Evolutionary conservation across 78 protist genomes (phyloP), one percentile per base, ranked within the genome.

Genomic region (Dictyostelium brefeldianum): DNA sequence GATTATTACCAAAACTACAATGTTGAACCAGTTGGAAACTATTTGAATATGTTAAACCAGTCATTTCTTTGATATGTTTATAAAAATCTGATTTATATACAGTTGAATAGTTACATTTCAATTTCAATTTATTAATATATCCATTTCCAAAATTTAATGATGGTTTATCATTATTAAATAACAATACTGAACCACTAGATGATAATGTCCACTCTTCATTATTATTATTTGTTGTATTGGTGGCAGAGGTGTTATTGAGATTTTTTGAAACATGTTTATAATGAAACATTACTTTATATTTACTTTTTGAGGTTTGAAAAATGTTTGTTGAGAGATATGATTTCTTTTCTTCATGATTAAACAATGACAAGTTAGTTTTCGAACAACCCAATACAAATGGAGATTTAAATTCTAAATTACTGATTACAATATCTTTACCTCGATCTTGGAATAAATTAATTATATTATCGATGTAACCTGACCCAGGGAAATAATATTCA

Each of bases 391-490:
- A 64, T 27, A 64, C 29, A 7, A 79, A 59, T 79, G 84, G 73
- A 5, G 5, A 2, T 25, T 22, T 25, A 29, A 79, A 79, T 36
- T 79, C 84, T 11, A 79, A 5, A 18, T 41, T 5, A 9, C 29
- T 1, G 2, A 79, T 79, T 41, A 20, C 3, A 9, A 79, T 6
- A 57, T 79, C 84, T 59, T 59, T 18, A 12, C n/a, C n/a, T n/a
- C n/a, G n/a, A n/a, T 50, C 8, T 79, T 6, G 3, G 56, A 59
- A 79, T 31, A 36, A 22, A 17, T 79, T 29, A 0, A 79, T 59
- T 36, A 80, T 46, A 5, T 27, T 59, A 12, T 64, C 77, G 25
- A 62, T 59, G 48, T 80, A 80, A 11, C 77, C 74, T 0, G 78
- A 0, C 0, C 77, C 87, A 18, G 73, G 56, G 2, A 79, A 59